Conservation (phyloP, 768 basidiomycete species). For the Tephrocybe sp. region DNA sequence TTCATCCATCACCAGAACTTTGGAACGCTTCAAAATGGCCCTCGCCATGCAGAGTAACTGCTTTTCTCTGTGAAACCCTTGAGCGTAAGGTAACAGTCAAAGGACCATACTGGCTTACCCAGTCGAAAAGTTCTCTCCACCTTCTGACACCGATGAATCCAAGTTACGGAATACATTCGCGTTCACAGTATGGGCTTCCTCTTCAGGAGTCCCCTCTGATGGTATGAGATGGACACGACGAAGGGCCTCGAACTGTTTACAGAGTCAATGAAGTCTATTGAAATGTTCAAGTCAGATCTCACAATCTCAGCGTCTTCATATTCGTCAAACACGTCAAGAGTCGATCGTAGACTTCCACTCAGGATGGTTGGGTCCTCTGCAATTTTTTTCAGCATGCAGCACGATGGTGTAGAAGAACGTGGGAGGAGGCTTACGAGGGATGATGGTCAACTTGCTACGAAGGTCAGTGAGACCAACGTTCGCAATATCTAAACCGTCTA, state of each 20-base stretch:
- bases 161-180: slow-evolving; percentile 75
- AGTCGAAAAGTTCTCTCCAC: slow-evolving; percentile 88
- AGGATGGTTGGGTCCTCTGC: slow-evolving; percentile 88
- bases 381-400: neutral
- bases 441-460: slow-evolving; percentile 66
- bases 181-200: slow-evolving; percentile 54
- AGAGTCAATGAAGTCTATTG: neutral
- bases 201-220: slow-evolving; percentile 46
- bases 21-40: slow-evolving; percentile 75
- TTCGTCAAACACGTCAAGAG: slow-evolving; percentile 84
- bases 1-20: slow-evolving; percentile 82
- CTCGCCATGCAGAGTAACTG: slow-evolving; percentile 86
- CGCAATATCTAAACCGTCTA: slow-evolving; percentile 82
- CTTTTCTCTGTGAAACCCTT: slow-evolving; percentile 51
- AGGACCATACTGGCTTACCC: slow-evolving; percentile 45
- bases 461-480: slow-evolving; percentile 81
- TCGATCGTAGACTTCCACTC: slow-evolving; percentile 78
- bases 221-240: slow-evolving; percentile 82
- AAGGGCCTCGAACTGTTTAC: slow-evolving; percentile 74
- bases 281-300: slow-evolving; percentile 24
- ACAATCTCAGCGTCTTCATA: slow-evolving; percentile 85
- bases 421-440: slow-evolving; percentile 54
- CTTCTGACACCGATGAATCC: slow-evolving; percentile 76
- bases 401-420: neutral
- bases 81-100: neutral